These are phyloP conservation scores for Aspergillus bertholletiae DNA, from an alignment of 495 filamentous ascomycete genomes.

Conservation along the genomic window DNA sequence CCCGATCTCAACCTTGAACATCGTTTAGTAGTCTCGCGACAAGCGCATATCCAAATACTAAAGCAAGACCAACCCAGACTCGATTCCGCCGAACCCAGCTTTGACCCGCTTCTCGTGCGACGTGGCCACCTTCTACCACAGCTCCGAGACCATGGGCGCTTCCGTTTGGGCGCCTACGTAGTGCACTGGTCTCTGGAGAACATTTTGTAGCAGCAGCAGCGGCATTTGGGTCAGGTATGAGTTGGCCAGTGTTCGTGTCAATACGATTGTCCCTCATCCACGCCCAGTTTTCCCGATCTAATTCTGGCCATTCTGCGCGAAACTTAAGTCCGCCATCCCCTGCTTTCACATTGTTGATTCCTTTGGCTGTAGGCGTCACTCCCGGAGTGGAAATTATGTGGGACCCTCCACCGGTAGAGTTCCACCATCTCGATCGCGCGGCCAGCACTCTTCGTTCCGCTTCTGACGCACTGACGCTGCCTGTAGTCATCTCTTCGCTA, in stretches of 20 bases:
- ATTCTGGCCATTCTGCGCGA: constrained; percentile 80
- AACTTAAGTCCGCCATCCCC: constrained; percentile 94
- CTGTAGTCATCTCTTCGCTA: constrained; percentile 97
- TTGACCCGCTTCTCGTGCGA: constrained; percentile 70
- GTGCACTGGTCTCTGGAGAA: constrained; percentile 62
- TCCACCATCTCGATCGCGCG: constrained; percentile 88
- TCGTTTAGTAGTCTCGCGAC: constrained; percentile 69
- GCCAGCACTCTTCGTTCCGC: constrained; percentile 76
- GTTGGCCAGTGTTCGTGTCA: constrained; percentile 71
- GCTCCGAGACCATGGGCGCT: constrained; percentile 71
- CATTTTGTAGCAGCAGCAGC: constrained; percentile 35
- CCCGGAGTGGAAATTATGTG: constrained; percentile 48
- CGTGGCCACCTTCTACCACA: constrained; percentile 72
- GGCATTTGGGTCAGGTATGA: constrained; percentile 40
- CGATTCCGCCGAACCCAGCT: constrained; percentile 79
- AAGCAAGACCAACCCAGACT: constrained; percentile 59
- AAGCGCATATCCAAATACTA: constrained; percentile 76
- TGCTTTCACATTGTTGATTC: constrained; percentile 67
- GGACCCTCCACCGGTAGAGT: constrained; percentile 90
- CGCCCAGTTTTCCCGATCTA: constrained; percentile 87
- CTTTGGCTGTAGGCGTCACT: constrained; percentile 43
- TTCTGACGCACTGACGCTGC: constrained; percentile 76
- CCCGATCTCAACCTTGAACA: constrained; percentile 32
- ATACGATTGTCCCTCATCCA: constrained; percentile 86
- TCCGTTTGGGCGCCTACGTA: constrained; percentile 61